A percentile compares a stretch with the other conserved stretches of the same genome.
Conservation (phyloP, 441 rosid genomes). For the Corymbia citriodora region DNA sequence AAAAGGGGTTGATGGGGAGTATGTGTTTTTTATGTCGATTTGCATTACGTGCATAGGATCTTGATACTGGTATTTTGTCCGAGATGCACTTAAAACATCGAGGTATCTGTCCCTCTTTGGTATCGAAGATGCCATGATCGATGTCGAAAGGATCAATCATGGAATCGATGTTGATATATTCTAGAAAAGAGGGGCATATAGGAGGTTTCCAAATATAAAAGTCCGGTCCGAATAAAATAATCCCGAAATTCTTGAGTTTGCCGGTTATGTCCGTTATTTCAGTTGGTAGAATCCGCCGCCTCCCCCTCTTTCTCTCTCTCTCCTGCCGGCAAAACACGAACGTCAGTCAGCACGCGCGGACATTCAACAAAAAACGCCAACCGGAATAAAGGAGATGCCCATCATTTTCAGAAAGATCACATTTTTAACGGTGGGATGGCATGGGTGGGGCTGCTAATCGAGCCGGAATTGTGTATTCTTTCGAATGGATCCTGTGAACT, state of each 20-base stretch:
- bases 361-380: neutral
- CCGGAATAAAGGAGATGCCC: neutral
- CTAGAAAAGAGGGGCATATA: neutral
- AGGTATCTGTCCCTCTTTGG: neutral
- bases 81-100: fast-evolving
- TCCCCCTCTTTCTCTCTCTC: neutral
- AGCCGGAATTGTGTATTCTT: neutral
- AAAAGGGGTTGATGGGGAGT: fast-evolving
- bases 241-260: neutral
- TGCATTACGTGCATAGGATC: fast-evolving
- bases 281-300: neutral
- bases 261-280: neutral
- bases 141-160: neutral
- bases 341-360: neutral
- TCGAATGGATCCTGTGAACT: fast-evolving
- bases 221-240: neutral
- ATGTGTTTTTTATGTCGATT: neutral
- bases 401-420: neutral
- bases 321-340: neutral
- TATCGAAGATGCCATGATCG: neutral
- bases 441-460: neutral
- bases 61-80: neutral
- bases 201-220: neutral
- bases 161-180: neutral
- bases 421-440: neutral